These are phyloP conservation scores for Boeremia lycopersici DNA, from an alignment of 2,329 filamentous ascomycete species.

Conservation along the genomic window DNA sequence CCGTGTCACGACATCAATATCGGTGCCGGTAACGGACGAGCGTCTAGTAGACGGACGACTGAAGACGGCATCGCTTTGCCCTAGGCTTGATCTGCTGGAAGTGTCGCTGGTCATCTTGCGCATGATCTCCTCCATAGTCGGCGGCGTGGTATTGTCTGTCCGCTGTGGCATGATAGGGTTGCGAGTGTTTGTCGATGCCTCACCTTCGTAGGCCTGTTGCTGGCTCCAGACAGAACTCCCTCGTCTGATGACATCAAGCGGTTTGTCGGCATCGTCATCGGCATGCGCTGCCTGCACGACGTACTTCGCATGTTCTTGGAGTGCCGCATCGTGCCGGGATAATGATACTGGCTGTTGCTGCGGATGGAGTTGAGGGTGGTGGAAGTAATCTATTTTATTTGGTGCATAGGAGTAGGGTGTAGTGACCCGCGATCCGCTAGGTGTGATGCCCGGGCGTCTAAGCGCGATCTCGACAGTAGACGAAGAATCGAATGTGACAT, in stretches of 20 bases:
- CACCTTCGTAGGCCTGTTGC: constrained; percentile 11
- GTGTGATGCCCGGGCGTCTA: constrained; percentile 4
- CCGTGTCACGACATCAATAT: constrained; percentile 8
- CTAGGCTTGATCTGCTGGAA: constrained; percentile 12
- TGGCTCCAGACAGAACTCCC: constrained; percentile 35
- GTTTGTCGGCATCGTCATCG: constrained; percentile 16
- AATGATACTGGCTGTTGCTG: constrained; percentile 4
- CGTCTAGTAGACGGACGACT: constrained; percentile 15
- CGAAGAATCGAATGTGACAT: constrained; percentile 9
- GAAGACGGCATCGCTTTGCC: constrained; percentile 20
- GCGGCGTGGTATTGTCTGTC: constrained; percentile 18
- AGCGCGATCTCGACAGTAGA: constrained; percentile 5
- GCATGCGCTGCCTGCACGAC: constrained; percentile 9
- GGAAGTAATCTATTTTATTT: background rate
- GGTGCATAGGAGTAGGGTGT: constrained; percentile 10
- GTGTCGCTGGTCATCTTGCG: constrained; percentile 19
- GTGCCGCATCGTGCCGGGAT: constrained; percentile 28
- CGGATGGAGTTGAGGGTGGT: constrained; percentile 10
- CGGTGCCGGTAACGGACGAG: constrained; percentile 1
- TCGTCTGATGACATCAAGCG: constrained; percentile 28
- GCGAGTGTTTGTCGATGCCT: constrained; percentile 4
- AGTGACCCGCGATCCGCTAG: constrained; percentile 2
- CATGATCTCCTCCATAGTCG: constrained; percentile 30
- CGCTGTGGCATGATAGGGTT: constrained; percentile 24
- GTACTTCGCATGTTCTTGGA: constrained; percentile 36